Base-by-base conservation (phyloP, 2,329 filamentous ascomycete species). In the Cytospora mali region DNA sequence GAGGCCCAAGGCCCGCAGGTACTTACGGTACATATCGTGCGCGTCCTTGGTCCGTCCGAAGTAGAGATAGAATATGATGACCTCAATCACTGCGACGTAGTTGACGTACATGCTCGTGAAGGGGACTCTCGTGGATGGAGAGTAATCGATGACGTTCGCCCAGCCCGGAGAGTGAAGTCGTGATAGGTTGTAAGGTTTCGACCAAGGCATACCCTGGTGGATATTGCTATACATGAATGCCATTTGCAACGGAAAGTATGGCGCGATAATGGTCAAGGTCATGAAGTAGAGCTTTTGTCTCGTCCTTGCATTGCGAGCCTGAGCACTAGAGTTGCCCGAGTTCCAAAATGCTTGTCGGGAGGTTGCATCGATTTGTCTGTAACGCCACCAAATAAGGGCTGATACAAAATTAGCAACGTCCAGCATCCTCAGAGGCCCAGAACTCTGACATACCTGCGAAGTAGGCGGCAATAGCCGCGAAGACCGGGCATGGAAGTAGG, bases 11-110 rank as follows among this genome's bases (percentile, higher is more conserved):
- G 64, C 66, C 6, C 83, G 68, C 6, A 80, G 67, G 6, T 70
- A 67, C 1, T 66, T 58, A 23, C 81, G 76, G 70, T 86, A 86
- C 58, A 74, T 74, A 62, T 82, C 81, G 64, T 80, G 73, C 13
- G 81, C 81, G 31, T 86, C 83, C 28, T 76, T 77, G n/a, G 81
- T 84, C 62, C 79, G 79, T 52, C 84, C 84, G 61, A 86, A 87
- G 71, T 84, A 84, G 31, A 78, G 49, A 49, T 85, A 81, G 54
- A 86, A 76, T 53, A 79, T 75, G 1, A 81, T 68, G 5, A 77
- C 74, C 2, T 81, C 79, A 2, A 82, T 55, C 58, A 84, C 80
- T 25, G 77, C 66, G 23, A 85, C 76, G 73, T 82, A 87, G 58
- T 75, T 75, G 62, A 77, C 75, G 67, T 83, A 81, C 67, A 83